Evolutionary conservation across 164 flowering plant species (phyloP).

Genomic region (Chimonanthus praecox): DNA sequence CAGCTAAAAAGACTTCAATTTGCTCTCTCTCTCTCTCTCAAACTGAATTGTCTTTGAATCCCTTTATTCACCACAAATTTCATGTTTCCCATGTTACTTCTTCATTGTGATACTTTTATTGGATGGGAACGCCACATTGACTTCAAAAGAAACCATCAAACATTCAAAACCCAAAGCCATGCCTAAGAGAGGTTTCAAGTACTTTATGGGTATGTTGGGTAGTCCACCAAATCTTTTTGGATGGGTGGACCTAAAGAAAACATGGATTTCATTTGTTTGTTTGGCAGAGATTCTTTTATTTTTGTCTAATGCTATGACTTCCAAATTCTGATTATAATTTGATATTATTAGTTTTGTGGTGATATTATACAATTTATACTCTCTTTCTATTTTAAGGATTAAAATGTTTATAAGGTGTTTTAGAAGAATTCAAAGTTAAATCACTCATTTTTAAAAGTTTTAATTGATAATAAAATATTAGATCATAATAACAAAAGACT

Average conservation of each 20-base stretch:
- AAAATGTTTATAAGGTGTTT: too few relatives aligned
- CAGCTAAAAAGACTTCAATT: conserved; percentile 11
- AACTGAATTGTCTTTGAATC: neutral
- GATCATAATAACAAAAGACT: too few relatives aligned
- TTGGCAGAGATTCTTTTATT: too few relatives aligned
- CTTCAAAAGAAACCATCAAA: neutral
- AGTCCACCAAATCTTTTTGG: neutral
- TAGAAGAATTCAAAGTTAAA: too few relatives aligned
- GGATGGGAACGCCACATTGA: neutral
- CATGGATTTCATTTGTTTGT: too few relatives aligned
- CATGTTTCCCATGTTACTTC: neutral
- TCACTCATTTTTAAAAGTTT: too few relatives aligned
- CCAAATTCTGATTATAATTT: too few relatives aligned
- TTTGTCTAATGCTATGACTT: too few relatives aligned
- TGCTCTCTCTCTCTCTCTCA: neutral
- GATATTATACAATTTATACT: too few relatives aligned
- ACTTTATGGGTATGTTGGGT: neutral
- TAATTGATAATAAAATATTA: too few relatives aligned
- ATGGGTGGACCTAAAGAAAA: neutral
- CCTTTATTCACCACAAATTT: neutral
- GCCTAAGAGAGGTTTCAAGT: neutral
- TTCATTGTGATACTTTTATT: neutral
- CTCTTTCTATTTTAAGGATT: too few relatives aligned
- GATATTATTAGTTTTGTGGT: too few relatives aligned
- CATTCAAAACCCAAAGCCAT: neutral